Conservation (phyloP, 2,329 filamentous ascomycete species). For the Stenocarpella maydis region DNA sequence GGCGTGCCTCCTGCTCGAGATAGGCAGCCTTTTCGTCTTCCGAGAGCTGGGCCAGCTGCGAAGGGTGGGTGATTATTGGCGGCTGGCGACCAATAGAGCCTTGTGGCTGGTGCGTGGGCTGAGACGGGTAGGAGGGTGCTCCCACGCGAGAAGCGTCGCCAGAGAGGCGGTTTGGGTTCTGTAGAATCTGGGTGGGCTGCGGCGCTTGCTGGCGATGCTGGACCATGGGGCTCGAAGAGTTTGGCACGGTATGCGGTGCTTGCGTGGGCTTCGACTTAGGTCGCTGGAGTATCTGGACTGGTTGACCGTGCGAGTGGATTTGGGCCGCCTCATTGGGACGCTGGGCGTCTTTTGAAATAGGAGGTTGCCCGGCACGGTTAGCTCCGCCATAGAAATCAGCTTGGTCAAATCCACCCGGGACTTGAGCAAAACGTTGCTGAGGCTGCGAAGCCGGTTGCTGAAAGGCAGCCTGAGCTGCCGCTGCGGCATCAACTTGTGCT, state of each 20-base stretch:
- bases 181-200: slow-evolving; percentile 78
- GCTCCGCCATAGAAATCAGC: slow-evolving; percentile 32
- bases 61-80: slow-evolving; percentile 66
- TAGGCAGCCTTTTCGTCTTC: slow-evolving; percentile 87
- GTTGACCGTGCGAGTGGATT: slow-evolving; percentile 53
- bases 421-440: slow-evolving; percentile 39
- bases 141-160: slow-evolving; percentile 53
- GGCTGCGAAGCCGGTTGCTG: slow-evolving; percentile 41
- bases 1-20: slow-evolving; percentile 89
- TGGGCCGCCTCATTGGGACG: slow-evolving; percentile 41
- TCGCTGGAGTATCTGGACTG: slow-evolving; percentile 64
- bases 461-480: slow-evolving; percentile 43
- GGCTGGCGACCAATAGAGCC: slow-evolving; percentile 67
- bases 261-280: slow-evolving; percentile 52
- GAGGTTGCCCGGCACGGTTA: slow-evolving; percentile 29
- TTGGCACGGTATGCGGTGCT: slow-evolving; percentile 30
- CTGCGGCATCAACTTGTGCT: slow-evolving; percentile 44
- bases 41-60: slow-evolving; percentile 78
- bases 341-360: slow-evolving; percentile 42
- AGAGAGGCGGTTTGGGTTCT: slow-evolving; percentile 76
- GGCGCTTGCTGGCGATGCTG: slow-evolving; percentile 39
- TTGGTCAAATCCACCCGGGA: slow-evolving; percentile 32
- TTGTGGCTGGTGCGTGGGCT: slow-evolving; percentile 50
- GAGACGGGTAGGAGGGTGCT: slow-evolving; percentile 42
- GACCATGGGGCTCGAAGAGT: slow-evolving; percentile 43